A percentile compares a stretch with the other conserved stretches of the same genome.
These are phyloP conservation scores for Quercus tomentella DNA, from an alignment of 331 rosid species.

Conservation along the genomic window DNA sequence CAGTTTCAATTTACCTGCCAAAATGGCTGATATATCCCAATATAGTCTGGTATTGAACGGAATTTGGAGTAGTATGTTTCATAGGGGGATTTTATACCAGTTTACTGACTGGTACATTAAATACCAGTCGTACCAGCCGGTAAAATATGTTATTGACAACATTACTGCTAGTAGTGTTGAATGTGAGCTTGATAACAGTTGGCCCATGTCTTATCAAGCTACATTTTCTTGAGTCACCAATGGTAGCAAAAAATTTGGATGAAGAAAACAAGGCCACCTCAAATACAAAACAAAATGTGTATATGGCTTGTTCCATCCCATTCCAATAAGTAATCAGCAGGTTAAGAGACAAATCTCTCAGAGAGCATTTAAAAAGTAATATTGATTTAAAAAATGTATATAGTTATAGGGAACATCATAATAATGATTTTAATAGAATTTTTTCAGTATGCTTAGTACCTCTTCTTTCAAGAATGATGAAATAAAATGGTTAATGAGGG, in stretches of 20 bases:
- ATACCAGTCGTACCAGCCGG: too few relatives aligned
- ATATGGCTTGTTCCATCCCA: too few relatives aligned
- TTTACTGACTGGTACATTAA: too few relatives aligned
- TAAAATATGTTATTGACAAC: too few relatives aligned
- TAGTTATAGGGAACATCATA: background rate
- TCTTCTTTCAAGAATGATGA: background rate
- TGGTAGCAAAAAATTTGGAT: background rate
- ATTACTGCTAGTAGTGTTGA: too few relatives aligned
- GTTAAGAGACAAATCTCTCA: background rate
- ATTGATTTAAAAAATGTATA: background rate
- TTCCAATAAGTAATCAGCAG: background rate
- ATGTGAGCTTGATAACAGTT: too few relatives aligned
- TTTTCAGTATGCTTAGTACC: background rate
- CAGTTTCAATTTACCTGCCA: too few relatives aligned
- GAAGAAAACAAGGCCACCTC: background rate
- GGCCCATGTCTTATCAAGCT: background rate
- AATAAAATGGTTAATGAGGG: background rate
- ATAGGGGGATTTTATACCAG: too few relatives aligned
- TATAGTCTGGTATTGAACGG: too few relatives aligned
- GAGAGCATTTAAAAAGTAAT: background rate
- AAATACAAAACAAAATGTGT: background rate
- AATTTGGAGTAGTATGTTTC: too few relatives aligned
- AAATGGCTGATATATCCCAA: too few relatives aligned
- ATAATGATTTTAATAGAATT: background rate
- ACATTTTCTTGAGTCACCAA: background rate